Percentiles rank a stretch among this genome's conserved stretches.
These are phyloP conservation scores for Pezicula radicicola DNA, from an alignment of 2,329 filamentous ascomycete species.

Conservation along the genomic window DNA sequence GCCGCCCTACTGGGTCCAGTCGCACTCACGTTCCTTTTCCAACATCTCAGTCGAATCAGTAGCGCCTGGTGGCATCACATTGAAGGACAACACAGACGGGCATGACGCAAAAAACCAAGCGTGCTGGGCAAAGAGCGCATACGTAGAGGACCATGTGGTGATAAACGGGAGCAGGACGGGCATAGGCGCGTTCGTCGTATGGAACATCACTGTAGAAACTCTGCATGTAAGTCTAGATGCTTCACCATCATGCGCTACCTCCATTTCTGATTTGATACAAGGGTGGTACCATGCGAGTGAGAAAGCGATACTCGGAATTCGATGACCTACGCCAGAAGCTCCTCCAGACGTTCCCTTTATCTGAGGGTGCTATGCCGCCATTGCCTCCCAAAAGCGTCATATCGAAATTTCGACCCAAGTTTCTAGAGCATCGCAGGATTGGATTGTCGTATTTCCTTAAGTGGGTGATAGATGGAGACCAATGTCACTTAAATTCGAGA, in stretches of 20 bases:
- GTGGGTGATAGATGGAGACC: conserved; percentile 46
- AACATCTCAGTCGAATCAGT: conserved; percentile 45
- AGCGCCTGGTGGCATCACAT: conserved; percentile 52
- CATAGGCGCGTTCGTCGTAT: conserved; percentile 87
- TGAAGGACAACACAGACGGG: conserved; percentile 51
- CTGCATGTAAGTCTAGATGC: conserved; percentile 59
- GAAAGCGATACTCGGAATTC: conserved; percentile 88
- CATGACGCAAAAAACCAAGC: conserved; percentile 52
- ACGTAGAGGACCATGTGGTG: conserved; percentile 53
- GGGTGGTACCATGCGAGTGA: conserved; percentile 59
- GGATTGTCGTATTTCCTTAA: conserved; percentile 93
- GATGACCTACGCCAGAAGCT: conserved; percentile 75
- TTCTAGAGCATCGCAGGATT: conserved; percentile 78
- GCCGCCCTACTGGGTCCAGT: conserved; percentile 38
- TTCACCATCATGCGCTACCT: background rate
- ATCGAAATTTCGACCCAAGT: conserved; percentile 78
- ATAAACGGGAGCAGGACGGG: conserved; percentile 35
- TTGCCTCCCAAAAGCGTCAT: conserved; percentile 90
- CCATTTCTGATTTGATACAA: conserved; percentile 28
- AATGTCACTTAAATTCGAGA: background rate
- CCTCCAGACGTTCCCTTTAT: conserved; percentile 77
- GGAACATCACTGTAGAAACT: conserved; percentile 86
- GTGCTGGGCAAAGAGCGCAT: conserved; percentile 64
- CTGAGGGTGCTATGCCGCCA: conserved; percentile 80
- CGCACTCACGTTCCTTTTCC: conserved; percentile 30